Percentiles rank a stretch among this genome's conserved stretches.
These are phyloP conservation scores for Phytophthora sojae DNA, from an alignment of 352 stramenopile genomes.

Conservation along the genomic window DNA sequence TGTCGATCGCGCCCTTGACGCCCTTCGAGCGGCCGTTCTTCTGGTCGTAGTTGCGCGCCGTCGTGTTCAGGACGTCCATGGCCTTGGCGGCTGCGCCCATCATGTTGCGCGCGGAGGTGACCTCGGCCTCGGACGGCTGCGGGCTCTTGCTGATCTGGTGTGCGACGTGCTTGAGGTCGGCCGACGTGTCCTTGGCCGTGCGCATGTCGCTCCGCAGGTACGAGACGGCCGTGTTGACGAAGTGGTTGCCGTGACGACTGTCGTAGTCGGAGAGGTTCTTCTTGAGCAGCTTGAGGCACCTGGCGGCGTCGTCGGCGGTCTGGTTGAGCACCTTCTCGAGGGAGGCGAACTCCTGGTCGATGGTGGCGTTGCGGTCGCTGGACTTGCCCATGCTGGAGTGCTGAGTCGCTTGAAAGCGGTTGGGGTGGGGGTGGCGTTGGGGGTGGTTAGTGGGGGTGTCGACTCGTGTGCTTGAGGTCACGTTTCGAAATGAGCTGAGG, in stretches of 20 bases:
- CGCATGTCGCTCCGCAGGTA: conserved; percentile 29
- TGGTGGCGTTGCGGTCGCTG: conserved; percentile 13
- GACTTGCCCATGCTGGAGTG: conserved; percentile 25
- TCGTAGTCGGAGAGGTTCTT: conserved; percentile 33
- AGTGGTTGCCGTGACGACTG: conserved; percentile 27
- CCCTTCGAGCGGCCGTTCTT: conserved; percentile 29
- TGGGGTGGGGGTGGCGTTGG: conserved; percentile 1
- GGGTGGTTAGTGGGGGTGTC: not conserved
- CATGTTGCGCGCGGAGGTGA: conserved; percentile 17
- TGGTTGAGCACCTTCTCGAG: conserved; percentile 30
- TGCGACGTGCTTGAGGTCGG: conserved; percentile 23
- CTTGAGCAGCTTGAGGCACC: conserved; percentile 30
- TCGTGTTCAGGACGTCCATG: conserved; percentile 26
- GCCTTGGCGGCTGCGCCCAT: conserved; percentile 25
- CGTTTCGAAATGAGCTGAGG: conserved; percentile 22
- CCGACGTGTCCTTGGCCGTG: conserved; percentile 27
- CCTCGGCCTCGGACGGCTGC: conserved; percentile 15
- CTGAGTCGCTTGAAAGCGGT: not conserved
- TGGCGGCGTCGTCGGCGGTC: conserved; percentile 25
- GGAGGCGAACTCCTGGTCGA: conserved; percentile 25
- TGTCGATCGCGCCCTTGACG: conserved; percentile 27
- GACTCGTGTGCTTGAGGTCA: conserved; percentile 18
- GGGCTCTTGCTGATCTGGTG: conserved; percentile 25
- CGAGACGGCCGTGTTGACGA: conserved; percentile 28
- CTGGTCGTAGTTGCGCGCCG: conserved; percentile 30